Percentiles rank a stretch among this genome's conserved stretches.
phyloP scores from a whole-genome alignment of 2,329 filamentous ascomycete genomes.

The Nemania diffusa region DNA sequence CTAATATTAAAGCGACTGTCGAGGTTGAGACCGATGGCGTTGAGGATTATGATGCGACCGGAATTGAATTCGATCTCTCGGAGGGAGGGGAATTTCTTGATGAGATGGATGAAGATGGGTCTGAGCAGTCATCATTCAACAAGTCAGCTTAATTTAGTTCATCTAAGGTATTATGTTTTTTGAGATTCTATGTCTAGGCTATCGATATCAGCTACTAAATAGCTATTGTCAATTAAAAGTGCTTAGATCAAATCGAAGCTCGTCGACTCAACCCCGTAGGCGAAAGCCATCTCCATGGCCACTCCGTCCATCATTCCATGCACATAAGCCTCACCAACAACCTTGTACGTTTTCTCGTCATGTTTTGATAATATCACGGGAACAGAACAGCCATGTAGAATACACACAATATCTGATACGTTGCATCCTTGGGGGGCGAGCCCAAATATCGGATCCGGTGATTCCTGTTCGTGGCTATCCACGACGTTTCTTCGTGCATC shows the following conservation, averaged over 20 bases:
- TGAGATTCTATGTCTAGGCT: no score
- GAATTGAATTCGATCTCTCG: conserved; percentile 9
- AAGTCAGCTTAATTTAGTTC: conserved; percentile 4
- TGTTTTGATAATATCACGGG: conserved; percentile 14
- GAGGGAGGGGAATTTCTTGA: conserved; percentile 11
- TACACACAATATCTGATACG: conserved; percentile 21
- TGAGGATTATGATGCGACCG: conserved; percentile 23
- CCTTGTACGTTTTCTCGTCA: not conserved
- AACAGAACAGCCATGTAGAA: conserved; percentile 21
- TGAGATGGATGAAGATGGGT: conserved; percentile 18
- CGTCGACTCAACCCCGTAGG: not conserved
- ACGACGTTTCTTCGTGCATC: not conserved
- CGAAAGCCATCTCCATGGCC: conserved; percentile 7
- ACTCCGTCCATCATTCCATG: conserved; percentile 29
- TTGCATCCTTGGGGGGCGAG: conserved; percentile 24
- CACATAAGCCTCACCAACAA: conserved; percentile 25
- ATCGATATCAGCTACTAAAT: no score
- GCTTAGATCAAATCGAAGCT: conserved; percentile 1
- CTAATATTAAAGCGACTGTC: not conserved
- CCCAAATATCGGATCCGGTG: conserved; percentile 17
- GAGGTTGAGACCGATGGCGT: conserved; percentile 18
- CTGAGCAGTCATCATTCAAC: conserved; percentile 4
- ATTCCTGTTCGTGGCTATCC: conserved; percentile 4
- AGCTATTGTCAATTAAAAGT: not conserved
- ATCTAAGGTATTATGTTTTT: not conserved